These are phyloP conservation scores for Dryas alaskensis DNA, from an alignment of 306 rosid genomes.

Conservation along the genomic window DNA sequence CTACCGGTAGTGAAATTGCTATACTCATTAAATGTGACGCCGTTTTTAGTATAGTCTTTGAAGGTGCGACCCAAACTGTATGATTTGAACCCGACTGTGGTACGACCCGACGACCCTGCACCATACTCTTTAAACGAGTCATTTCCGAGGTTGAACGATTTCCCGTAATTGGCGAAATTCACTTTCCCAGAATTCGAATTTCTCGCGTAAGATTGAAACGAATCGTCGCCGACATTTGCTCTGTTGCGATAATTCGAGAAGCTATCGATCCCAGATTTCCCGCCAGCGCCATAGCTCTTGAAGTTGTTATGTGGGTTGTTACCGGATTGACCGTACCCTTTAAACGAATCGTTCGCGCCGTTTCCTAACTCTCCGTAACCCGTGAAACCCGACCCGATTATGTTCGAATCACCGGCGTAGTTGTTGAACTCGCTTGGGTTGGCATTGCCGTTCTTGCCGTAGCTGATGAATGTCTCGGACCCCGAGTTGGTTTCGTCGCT, in stretches of 20 bases:
- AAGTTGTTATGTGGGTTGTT: conserved; percentile 67
- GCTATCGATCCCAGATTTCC: conserved; percentile 41
- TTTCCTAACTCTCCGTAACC: conserved; percentile 61
- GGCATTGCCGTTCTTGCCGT: conserved; percentile 56
- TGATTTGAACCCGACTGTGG: conserved; percentile 51
- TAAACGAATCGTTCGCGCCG: conserved; percentile 58
- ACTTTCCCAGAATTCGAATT: conserved; percentile 54
- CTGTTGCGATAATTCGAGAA: conserved; percentile 62
- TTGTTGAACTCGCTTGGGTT: conserved; percentile 55
- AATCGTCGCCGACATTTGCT: conserved; percentile 70
- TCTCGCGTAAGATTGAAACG: conserved; percentile 59
- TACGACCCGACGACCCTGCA: conserved; percentile 43
- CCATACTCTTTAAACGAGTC: conserved; percentile 84
- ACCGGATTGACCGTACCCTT: conserved; percentile 51
- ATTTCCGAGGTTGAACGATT: conserved; percentile 75
- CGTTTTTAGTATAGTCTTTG: conserved; percentile 46
- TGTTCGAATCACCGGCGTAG: conserved; percentile 60
- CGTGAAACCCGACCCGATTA: conserved; percentile 55
- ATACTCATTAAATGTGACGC: conserved; percentile 51
- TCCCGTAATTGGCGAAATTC: conserved; percentile 62
- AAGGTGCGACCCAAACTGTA: conserved; percentile 69
- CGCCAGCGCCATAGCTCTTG: conserved; percentile 53
- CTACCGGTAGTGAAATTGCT: conserved; percentile 37
- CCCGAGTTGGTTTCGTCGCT: conserved; percentile 81
- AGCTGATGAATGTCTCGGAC: conserved; percentile 51